A percentile compares a stretch with the other conserved stretches of the same genome.
Evolutionary conservation across 768 basidiomycete genomes (phyloP).

Genomic region (Sutorius australiensis): DNA sequence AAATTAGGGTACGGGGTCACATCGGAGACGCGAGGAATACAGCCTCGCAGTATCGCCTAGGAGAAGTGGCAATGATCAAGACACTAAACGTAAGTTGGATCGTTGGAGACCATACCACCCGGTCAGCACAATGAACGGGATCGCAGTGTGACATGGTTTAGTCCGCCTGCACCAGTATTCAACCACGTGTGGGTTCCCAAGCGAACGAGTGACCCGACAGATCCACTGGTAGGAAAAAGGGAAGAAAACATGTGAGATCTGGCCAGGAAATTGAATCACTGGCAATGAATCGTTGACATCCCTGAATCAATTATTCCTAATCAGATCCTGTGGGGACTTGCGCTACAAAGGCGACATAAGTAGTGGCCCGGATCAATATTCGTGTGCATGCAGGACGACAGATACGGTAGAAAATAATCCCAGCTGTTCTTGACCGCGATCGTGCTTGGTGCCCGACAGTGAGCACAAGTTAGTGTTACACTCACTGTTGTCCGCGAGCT

Average conservation of each 20-base stretch:
- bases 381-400: background rate
- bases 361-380: background rate
- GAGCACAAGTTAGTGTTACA: background rate
- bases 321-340: slow-evolving; percentile 6
- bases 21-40: slow-evolving; percentile 9
- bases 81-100: slow-evolving; percentile 23
- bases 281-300: background rate
- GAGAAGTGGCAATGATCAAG: slow-evolving; percentile 11
- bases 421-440: background rate
- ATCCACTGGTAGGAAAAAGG: no score
- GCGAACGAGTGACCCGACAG: no score
- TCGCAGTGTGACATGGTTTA: background rate
- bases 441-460: background rate
- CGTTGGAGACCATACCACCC: slow-evolving; percentile 20
- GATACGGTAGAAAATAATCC: slow-evolving; percentile 1
- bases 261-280: background rate
- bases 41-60: slow-evolving; percentile 10
- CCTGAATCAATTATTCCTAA: slow-evolving; percentile 8
- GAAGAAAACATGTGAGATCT: background rate
- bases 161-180: background rate
- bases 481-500: background rate
- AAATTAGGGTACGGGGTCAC: slow-evolving; percentile 8
- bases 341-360: background rate
- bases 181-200: background rate
- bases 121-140: slow-evolving; percentile 3